phyloP scores from a whole-genome alignment of 2,329 filamentous ascomycete genomes.

The Fusarium sp. region DNA sequence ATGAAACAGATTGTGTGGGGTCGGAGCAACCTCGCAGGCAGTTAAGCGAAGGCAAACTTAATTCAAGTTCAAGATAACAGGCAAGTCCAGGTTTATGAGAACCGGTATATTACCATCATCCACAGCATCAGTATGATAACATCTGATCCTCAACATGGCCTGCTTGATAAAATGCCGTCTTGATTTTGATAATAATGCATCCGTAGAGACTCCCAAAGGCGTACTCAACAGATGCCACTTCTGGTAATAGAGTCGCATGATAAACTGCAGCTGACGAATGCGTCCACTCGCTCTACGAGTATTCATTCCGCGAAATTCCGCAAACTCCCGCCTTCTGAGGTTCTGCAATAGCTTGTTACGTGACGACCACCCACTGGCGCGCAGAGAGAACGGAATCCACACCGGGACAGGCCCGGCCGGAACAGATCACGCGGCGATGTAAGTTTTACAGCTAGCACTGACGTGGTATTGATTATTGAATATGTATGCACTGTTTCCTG shows the following conservation, averaged over 20 bases:
- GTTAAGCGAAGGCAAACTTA: background rate
- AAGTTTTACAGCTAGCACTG: background rate
- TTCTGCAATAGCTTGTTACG: background rate
- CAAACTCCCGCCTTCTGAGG: background rate
- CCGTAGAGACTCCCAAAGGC: rapidly evolving
- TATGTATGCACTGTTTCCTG: background rate
- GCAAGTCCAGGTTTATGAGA: background rate
- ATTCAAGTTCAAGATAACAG: background rate
- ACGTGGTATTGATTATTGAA: background rate
- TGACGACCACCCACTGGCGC: background rate
- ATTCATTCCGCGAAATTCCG: background rate
- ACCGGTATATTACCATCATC: background rate
- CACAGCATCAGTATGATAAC: background rate
- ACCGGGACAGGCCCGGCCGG: background rate
- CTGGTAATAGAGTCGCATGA: rapidly evolving
- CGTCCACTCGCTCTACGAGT: background rate
- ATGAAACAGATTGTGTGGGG: background rate
- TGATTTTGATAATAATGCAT: background rate
- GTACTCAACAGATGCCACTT: background rate
- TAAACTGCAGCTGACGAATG: background rate
- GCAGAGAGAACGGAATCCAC: background rate
- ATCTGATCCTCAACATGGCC: background rate
- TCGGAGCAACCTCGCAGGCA: background rate
- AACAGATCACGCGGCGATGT: background rate
- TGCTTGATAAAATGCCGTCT: background rate